These are phyloP conservation scores for Saccharomyces jurei DNA, from an alignment of 805 yeast genomes.

Conservation along the genomic window DNA sequence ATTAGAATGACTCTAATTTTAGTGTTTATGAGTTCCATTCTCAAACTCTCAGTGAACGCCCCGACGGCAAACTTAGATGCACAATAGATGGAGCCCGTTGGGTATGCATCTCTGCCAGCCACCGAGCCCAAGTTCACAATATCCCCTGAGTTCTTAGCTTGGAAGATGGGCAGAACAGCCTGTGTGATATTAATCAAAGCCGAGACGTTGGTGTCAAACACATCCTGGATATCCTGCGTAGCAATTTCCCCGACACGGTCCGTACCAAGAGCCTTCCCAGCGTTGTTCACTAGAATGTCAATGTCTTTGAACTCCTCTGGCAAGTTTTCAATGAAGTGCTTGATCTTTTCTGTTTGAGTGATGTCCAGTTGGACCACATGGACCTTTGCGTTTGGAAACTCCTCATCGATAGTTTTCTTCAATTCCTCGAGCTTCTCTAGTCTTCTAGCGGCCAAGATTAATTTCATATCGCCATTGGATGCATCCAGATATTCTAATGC, in stretches of 20 bases:
- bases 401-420: constrained; percentile 37
- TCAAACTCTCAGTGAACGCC: constrained; percentile 60
- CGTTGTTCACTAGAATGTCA: constrained; percentile 64
- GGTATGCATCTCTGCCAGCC: constrained; percentile 74
- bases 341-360: constrained; percentile 42
- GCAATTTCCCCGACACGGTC: constrained; percentile 66
- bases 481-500: constrained; percentile 79
- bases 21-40: constrained; percentile 70
- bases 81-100: constrained; percentile 73
- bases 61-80: constrained; percentile 67
- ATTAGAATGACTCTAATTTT: constrained; percentile 57
- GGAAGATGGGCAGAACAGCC: constrained; percentile 62
- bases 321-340: constrained; percentile 42
- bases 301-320: constrained; percentile 56
- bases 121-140: constrained; percentile 69
- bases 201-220: constrained; percentile 81
- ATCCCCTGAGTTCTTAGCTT: constrained; percentile 61
- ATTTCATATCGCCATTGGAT: constrained; percentile 59
- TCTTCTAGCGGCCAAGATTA: constrained; percentile 76
- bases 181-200: constrained; percentile 83
- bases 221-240: constrained; percentile 55
- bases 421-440: constrained; percentile 47
- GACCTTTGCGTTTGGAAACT: constrained; percentile 43
- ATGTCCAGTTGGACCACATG: constrained; percentile 49
- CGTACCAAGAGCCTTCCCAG: constrained; percentile 73